phyloP scores from a whole-genome alignment of 345 rosid species.

The Eutrema yunnanense region DNA sequence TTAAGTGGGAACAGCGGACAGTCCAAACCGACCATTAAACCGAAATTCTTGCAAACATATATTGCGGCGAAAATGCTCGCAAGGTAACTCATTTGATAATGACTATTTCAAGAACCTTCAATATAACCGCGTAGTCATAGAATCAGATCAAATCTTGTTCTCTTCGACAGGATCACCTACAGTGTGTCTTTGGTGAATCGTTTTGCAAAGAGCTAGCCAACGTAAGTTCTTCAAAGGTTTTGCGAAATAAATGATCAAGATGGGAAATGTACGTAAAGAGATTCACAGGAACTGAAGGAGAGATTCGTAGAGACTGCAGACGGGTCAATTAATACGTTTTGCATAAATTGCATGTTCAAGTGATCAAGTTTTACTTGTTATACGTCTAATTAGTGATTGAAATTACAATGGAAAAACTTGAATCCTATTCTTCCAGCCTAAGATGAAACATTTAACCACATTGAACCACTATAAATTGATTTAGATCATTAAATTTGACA shows the following conservation, averaged over 20 bases:
- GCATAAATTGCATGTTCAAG: background rate
- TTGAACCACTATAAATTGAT: too few species aligned
- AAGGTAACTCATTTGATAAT: slow-evolving; percentile 38
- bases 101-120: slow-evolving; percentile 51
- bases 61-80: slow-evolving; percentile 42
- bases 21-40: slow-evolving; percentile 39
- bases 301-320: slow-evolving; percentile 43
- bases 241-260: slow-evolving; percentile 42
- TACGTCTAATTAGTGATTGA: too few species aligned
- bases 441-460: too few species aligned
- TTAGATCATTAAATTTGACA: too few species aligned
- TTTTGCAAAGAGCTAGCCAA: slow-evolving; percentile 26
- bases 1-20: slow-evolving; percentile 27
- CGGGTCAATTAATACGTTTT: slow-evolving; percentile 20
- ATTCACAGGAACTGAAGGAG: slow-evolving; percentile 40
- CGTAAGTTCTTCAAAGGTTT: slow-evolving; percentile 37
- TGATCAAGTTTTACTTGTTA: background rate
- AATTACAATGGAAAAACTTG: too few species aligned
- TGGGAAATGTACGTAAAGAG: slow-evolving; percentile 38
- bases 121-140: slow-evolving; percentile 45
- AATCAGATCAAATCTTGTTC: slow-evolving; percentile 63
- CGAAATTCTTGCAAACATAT: slow-evolving; percentile 24
- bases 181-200: slow-evolving; percentile 34
- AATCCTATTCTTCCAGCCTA: too few species aligned
- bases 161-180: slow-evolving; percentile 43